A percentile compares a stretch with the other conserved stretches of the same genome.
Evolutionary conservation across 352 stramenopile genomes (phyloP).

Genomic region (Phytophthora sansomeana): DNA sequence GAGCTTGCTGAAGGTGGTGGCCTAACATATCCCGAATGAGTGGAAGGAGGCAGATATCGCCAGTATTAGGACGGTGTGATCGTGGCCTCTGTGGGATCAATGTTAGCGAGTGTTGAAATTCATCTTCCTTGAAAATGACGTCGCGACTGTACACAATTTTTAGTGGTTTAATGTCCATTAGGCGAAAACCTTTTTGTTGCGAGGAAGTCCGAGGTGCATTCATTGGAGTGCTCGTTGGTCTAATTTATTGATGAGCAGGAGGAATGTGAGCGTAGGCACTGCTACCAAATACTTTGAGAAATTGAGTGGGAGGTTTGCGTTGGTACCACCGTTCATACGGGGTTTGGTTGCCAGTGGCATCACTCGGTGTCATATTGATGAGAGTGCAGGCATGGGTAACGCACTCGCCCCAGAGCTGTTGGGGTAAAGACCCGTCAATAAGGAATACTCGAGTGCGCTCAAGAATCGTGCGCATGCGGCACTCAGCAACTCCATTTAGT

Average conservation of each 20-base stretch:
- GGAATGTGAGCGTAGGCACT: neutral
- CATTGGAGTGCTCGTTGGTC: neutral
- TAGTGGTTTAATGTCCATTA: neutral
- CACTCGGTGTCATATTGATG: constrained; percentile 6
- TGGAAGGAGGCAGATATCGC: neutral
- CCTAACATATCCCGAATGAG: neutral
- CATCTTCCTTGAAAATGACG: neutral
- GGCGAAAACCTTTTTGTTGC: neutral
- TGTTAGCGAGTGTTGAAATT: neutral
- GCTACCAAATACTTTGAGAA: neutral
- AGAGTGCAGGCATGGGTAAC: neutral
- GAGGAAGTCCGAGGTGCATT: neutral
- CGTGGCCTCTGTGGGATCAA: neutral
- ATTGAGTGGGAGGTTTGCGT: neutral
- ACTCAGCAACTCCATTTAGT: constrained; percentile 23
- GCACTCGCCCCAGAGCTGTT: constrained; percentile 5
- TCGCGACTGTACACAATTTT: neutral
- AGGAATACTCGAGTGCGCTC: constrained; percentile 13
- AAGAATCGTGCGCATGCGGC: constrained; percentile 25
- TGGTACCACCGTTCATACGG: neutral
- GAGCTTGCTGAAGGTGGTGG: neutral
- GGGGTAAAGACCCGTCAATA: constrained; percentile 5
- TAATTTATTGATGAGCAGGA: neutral
- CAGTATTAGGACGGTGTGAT: neutral
- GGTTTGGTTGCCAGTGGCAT: too few species aligned